Evolutionary conservation across 139 green algal species (phyloP).

Genomic region (Dunaliella primolecta): DNA sequence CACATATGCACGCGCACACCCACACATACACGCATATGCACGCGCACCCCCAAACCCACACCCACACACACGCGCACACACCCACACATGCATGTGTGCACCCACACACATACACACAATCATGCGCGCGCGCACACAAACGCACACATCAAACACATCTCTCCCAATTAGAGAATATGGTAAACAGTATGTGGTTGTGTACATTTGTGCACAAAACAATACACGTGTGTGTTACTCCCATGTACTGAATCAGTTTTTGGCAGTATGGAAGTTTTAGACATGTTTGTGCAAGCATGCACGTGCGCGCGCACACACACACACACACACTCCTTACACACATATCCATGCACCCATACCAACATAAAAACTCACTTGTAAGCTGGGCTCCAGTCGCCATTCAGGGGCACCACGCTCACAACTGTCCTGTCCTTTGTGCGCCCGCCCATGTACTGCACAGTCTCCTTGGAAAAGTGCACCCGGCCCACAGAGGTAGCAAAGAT

Average conservation of each 20-base stretch:
- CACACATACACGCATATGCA: background rate
- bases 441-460: conserved; percentile 13
- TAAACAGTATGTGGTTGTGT: too few species aligned
- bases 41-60: background rate
- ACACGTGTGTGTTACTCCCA: too few species aligned
- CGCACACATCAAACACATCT: too few species aligned
- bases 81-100: background rate
- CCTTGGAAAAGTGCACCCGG: conserved; percentile 61
- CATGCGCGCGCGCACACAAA: background rate
- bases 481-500: conserved; percentile 76
- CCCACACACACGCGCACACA: background rate
- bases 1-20: background rate
- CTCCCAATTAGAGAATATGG: too few species aligned
- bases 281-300: too few species aligned
- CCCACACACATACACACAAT: background rate
- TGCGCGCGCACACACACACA: background rate
- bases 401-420: conserved; percentile 43
- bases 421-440: conserved; percentile 19
- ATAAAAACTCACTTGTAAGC: conserved; percentile 17
- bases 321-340: background rate
- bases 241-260: too few species aligned
- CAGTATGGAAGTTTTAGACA: too few species aligned
- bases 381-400: conserved; percentile 29
- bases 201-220: too few species aligned
- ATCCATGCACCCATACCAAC: background rate